These are phyloP conservation scores for Colletotrichum liaoningense DNA, from an alignment of 2,329 filamentous ascomycete species.

Conservation along the genomic window DNA sequence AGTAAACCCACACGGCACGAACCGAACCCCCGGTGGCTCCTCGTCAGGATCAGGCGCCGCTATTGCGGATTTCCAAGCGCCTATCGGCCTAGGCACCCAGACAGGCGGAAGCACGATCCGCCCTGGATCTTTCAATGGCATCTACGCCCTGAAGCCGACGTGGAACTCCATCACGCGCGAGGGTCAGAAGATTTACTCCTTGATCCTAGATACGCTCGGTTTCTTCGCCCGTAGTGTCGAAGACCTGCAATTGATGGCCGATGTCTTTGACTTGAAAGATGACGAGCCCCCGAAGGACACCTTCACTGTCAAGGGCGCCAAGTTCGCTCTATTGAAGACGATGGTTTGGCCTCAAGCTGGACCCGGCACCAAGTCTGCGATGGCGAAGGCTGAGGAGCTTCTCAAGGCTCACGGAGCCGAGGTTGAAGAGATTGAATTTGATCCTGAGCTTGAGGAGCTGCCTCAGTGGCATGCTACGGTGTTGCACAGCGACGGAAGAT, in stretches of 20 bases:
- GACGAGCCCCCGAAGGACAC: conserved; percentile 49
- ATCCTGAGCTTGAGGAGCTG: conserved; percentile 58
- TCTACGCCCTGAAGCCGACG: conserved; percentile 75
- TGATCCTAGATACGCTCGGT: conserved; percentile 72
- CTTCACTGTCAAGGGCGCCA: conserved; percentile 57
- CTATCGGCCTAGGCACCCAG: conserved; percentile 72
- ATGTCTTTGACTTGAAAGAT: conserved; percentile 65
- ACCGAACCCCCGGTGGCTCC: conserved; percentile 75
- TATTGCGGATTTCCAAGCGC: conserved; percentile 73
- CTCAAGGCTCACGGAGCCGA: conserved; percentile 60
- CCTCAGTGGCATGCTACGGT: conserved; percentile 64
- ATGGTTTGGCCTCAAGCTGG: conserved; percentile 61
- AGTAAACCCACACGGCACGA: conserved; percentile 71
- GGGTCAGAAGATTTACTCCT: conserved; percentile 68
- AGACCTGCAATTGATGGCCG: conserved; percentile 67
- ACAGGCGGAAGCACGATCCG: conserved; percentile 74
- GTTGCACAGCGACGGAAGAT: conserved; percentile 62
- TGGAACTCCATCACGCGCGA: conserved; percentile 73
- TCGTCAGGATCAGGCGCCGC: conserved; percentile 75
- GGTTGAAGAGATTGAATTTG: conserved; percentile 67
- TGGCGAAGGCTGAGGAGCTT: conserved; percentile 52
- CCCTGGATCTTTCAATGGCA: conserved; percentile 73
- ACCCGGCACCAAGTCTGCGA: conserved; percentile 54
- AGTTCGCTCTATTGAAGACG: conserved; percentile 66
- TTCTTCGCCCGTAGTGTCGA: conserved; percentile 67